These are phyloP conservation scores for Cryptococcus depauperatus DNA, from an alignment of 1,284 basidiomycete species.

Conservation along the genomic window DNA sequence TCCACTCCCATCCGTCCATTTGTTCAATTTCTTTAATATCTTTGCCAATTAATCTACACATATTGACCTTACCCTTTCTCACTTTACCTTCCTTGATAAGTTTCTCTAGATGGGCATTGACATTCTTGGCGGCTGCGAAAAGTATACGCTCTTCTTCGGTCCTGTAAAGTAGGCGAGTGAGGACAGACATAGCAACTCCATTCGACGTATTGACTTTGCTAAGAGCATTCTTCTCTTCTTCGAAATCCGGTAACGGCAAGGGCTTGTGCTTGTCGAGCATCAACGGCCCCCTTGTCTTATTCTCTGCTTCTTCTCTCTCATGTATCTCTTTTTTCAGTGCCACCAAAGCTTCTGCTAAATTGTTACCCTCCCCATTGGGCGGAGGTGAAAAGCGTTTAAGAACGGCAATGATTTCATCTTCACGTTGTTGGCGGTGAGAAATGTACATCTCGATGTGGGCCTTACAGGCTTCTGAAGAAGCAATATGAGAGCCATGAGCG, in stretches of 20 bases:
- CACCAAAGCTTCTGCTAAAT: constrained; percentile 1
- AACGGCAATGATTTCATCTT: constrained; percentile 56
- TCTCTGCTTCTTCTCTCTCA: constrained; percentile 10
- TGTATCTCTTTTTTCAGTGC: constrained; percentile 9
- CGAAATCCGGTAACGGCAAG: constrained; percentile 7
- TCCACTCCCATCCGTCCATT: constrained; percentile 19
- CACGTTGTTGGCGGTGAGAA: constrained; percentile 70
- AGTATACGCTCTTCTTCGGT: constrained; percentile 29
- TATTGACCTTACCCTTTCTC: constrained; percentile 11
- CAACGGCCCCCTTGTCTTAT: constrained; percentile 9
- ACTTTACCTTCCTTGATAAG: constrained; percentile 57
- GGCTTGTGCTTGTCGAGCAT: constrained; percentile 13
- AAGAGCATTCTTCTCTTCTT: constrained; percentile 8
- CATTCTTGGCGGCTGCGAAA: constrained; percentile 23
- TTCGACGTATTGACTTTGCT: constrained; percentile 4
- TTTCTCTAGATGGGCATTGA: constrained; percentile 30
- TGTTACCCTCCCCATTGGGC: background rate
- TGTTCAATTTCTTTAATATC: constrained; percentile 17
- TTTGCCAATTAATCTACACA: constrained; percentile 15
- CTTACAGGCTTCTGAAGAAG: constrained; percentile 41
- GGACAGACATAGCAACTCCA: constrained; percentile 16
- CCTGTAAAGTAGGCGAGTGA: constrained; percentile 32
- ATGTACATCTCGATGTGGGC: constrained; percentile 62
- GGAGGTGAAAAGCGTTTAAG: constrained; percentile 11
- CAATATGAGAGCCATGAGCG: constrained; percentile 69